Percentiles rank a stretch among this genome's conserved stretches.
These are phyloP conservation scores for Fusarium circinatum DNA, from an alignment of 2,329 filamentous ascomycete species.

Conservation along the genomic window DNA sequence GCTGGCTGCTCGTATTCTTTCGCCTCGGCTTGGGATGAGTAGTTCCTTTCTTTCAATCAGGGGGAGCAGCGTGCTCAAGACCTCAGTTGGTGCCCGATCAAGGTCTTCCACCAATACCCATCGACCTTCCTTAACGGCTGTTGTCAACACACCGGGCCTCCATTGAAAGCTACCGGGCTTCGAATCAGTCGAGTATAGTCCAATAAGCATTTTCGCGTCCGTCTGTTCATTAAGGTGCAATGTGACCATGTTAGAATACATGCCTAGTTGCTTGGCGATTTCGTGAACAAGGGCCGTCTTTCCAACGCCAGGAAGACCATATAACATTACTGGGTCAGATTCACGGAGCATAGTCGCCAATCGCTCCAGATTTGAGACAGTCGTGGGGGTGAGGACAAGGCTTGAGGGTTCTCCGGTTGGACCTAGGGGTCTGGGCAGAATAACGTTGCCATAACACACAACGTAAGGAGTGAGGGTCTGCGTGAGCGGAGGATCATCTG, in stretches of 20 bases:
- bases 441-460: constrained; percentile 70
- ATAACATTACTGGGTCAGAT: constrained; percentile 78
- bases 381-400: constrained; percentile 78
- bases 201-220: constrained; percentile 94
- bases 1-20: constrained; percentile 82
- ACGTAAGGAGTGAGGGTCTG: constrained; percentile 68
- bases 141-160: constrained; percentile 92
- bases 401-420: constrained; percentile 57
- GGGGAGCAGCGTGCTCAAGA: constrained; percentile 91
- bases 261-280: constrained; percentile 81
- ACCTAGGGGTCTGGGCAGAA: constrained; percentile 72
- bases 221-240: constrained; percentile 98
- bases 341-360: constrained; percentile 76
- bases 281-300: constrained; percentile 91
- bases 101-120: constrained; percentile 99
- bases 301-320: constrained; percentile 85
- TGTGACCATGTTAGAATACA: constrained; percentile 86
- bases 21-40: constrained; percentile 87
- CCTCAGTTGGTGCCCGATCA: constrained; percentile 92
- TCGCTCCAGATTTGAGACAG: constrained; percentile 74
- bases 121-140: constrained; percentile 90
- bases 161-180: constrained; percentile 91
- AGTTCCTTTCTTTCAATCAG: constrained; percentile 93
- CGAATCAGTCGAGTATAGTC: constrained; percentile 90
- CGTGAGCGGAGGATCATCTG: constrained; percentile 19